A percentile compares a stretch with the other conserved stretches of the same genome.
Evolutionary conservation across 805 yeast genomes (phyloP).

Genomic region (Starmerella bacillaris): DNA sequence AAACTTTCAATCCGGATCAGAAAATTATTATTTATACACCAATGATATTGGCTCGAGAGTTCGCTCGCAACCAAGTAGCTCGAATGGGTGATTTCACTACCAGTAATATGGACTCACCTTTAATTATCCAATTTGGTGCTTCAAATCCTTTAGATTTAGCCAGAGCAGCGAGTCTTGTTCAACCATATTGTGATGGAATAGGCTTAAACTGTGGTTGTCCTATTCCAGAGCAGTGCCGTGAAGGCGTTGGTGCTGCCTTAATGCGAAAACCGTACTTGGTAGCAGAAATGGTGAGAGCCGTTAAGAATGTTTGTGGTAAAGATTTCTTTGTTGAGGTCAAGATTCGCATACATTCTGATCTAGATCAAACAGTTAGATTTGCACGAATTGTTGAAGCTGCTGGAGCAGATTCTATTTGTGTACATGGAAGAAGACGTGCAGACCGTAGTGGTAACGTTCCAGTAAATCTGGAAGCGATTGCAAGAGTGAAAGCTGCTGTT

Average conservation of each 20-base stretch:
- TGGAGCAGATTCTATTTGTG: slow-evolving; percentile 86
- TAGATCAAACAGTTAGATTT: slow-evolving; percentile 52
- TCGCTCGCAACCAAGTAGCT: slow-evolving; percentile 68
- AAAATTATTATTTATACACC: slow-evolving; percentile 65
- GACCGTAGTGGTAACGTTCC: slow-evolving; percentile 67
- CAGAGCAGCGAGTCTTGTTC: slow-evolving; percentile 73
- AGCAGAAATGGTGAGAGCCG: slow-evolving; percentile 66
- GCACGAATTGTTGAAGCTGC: slow-evolving; percentile 61
- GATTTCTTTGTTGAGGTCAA: slow-evolving; percentile 72
- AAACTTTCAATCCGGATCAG: slow-evolving; percentile 34
- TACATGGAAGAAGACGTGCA: slow-evolving; percentile 76
- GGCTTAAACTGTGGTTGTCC: slow-evolving; percentile 98
- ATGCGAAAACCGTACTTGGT: slow-evolving; percentile 71
- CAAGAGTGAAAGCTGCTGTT: slow-evolving; percentile 37
- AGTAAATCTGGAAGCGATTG: slow-evolving; percentile 68
- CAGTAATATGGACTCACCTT: slow-evolving; percentile 45
- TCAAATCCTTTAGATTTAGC: slow-evolving; percentile 67
- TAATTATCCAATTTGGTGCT: slow-evolving; percentile 81
- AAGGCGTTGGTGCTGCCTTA: slow-evolving; percentile 92
- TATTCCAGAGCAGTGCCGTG: slow-evolving; percentile 79
- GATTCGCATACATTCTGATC: slow-evolving; percentile 68
- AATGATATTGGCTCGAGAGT: slow-evolving; percentile 91
- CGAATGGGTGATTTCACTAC: slow-evolving; percentile 74
- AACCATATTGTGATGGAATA: slow-evolving; percentile 79
- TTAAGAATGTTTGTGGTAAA: slow-evolving; percentile 56